These are phyloP conservation scores for Aspergillus costaricaensis DNA, from an alignment of 2,329 filamentous ascomycete genomes.

Conservation along the genomic window DNA sequence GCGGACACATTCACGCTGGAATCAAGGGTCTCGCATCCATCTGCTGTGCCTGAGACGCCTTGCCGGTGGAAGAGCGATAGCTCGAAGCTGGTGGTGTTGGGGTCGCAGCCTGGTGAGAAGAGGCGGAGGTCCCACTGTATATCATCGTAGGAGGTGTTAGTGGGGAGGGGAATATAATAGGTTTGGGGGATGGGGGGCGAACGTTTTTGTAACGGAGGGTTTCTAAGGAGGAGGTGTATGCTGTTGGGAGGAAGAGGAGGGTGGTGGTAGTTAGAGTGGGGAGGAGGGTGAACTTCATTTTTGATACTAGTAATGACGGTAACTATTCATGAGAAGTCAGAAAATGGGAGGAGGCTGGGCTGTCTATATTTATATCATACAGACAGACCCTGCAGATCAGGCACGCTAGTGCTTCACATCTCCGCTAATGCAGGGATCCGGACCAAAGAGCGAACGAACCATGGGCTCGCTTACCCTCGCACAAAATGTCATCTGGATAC, in stretches of 20 bases:
- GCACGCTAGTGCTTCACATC: conserved; percentile 2
- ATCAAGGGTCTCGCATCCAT: not conserved
- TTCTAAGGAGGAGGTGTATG: not conserved
- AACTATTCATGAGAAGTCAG: too few relatives aligned
- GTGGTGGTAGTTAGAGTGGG: too few relatives aligned
- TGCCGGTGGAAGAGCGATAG: conserved; percentile 24
- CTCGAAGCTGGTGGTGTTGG: conserved; percentile 21
- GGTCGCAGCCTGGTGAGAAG: conserved; percentile 33
- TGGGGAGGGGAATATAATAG: not conserved
- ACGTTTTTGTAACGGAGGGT: conserved; percentile 25
- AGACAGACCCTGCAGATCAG: not conserved
- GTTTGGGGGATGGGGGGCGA: not conserved
- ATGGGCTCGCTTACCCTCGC: not conserved
- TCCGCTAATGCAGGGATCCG: conserved; percentile 11
- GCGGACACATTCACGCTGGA: conserved; percentile 1
- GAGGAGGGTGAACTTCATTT: not conserved
- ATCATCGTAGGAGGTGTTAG: not conserved
- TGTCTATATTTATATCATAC: not conserved
- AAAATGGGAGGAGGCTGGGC: not conserved
- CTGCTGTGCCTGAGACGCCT: conserved; percentile 10
- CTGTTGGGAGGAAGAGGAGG: not conserved
- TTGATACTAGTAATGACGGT: not conserved
- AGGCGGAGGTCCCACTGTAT: conserved; percentile 35
- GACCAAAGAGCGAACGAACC: conserved; percentile 3
- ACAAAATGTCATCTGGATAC: not conserved